Percentiles rank a stretch among this genome's conserved stretches.
phyloP scores from a whole-genome alignment of 495 filamentous ascomycete genomes.

The Tuber aestivum region DNA sequence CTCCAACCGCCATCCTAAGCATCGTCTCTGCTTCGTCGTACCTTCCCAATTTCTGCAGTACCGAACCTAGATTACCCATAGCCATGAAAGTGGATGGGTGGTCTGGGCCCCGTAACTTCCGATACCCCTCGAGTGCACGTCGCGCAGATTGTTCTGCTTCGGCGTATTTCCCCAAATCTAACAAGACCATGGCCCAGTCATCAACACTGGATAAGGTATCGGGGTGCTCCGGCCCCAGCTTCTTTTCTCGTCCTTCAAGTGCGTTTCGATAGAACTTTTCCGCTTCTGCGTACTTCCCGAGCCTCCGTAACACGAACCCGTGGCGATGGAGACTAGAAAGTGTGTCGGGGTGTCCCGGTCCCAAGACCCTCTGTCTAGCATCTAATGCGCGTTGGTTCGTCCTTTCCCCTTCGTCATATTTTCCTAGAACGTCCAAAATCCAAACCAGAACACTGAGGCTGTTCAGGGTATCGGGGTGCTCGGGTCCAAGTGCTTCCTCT shows the following conservation, averaged over 20 bases:
- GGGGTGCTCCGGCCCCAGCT: conserved; percentile 40
- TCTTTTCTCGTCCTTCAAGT: conserved; percentile 37
- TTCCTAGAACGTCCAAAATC: conserved; percentile 16
- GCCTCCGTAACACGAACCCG: conserved; percentile 1
- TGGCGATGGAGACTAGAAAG: not conserved
- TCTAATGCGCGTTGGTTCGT: conserved; percentile 25
- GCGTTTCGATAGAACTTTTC: conserved; percentile 23
- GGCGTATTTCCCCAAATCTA: conserved; percentile 39
- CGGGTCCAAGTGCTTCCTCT: conserved; percentile 39
- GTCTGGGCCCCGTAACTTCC: not conserved
- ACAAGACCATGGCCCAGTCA: conserved; percentile 39
- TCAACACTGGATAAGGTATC: conserved; percentile 40
- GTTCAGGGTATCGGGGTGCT: conserved; percentile 38
- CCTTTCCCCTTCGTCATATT: conserved; percentile 38
- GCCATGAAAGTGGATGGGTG: conserved; percentile 18
- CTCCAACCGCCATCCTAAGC: conserved; percentile 16
- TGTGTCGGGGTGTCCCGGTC: conserved; percentile 12
- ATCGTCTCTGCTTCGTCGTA: conserved; percentile 39
- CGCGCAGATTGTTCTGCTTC: conserved; percentile 34
- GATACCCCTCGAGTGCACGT: not conserved
- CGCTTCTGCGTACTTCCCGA: conserved; percentile 43
- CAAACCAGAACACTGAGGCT: conserved; percentile 38
- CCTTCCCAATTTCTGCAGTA: conserved; percentile 13
- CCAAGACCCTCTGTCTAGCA: conserved; percentile 32
- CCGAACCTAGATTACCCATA: conserved; percentile 36